Percentiles rank a stretch among this genome's conserved stretches.
Conservation (phyloP, 257 asterid genomes). For the Ilex aquifolium region DNA sequence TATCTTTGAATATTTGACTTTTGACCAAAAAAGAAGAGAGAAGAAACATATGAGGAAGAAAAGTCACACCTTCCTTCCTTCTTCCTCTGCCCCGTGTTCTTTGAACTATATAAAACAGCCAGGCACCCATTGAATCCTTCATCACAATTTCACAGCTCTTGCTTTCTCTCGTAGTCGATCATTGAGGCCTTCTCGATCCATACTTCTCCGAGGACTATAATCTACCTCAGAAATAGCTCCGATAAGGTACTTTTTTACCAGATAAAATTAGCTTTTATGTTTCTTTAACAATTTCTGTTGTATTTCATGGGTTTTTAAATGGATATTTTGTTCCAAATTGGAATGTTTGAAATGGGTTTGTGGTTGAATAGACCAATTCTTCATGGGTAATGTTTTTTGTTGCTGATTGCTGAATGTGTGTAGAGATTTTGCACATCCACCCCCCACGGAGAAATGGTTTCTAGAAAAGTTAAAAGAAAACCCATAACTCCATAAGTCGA, state of each 20-base stretch:
- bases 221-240: background rate
- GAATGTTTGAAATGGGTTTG: too few species aligned
- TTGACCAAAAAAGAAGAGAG: conserved; percentile 32
- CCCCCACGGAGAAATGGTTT: too few species aligned
- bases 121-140: conserved; percentile 11
- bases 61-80: conserved; percentile 65
- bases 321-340: too few species aligned
- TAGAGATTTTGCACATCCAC: too few species aligned
- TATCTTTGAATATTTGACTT: conserved; percentile 49
- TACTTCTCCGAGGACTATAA: background rate
- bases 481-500: too few species aligned
- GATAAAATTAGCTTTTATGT: too few species aligned
- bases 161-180: conserved; percentile 3
- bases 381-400: too few species aligned
- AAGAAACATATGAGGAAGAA: conserved; percentile 36
- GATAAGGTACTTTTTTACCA: background rate
- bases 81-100: conserved; percentile 27
- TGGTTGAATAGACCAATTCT: too few species aligned
- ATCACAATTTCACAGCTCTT: conserved; percentile 28
- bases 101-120: background rate
- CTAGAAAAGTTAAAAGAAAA: too few species aligned
- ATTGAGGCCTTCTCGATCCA: background rate
- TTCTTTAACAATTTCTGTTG: background rate
- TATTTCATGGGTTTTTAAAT: too few species aligned
- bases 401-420: too few species aligned